Evolutionary conservation across 1,284 basidiomycete genomes (phyloP), one percentile per base, ranked within the genome.

Genomic region (Tilletia indica): DNA sequence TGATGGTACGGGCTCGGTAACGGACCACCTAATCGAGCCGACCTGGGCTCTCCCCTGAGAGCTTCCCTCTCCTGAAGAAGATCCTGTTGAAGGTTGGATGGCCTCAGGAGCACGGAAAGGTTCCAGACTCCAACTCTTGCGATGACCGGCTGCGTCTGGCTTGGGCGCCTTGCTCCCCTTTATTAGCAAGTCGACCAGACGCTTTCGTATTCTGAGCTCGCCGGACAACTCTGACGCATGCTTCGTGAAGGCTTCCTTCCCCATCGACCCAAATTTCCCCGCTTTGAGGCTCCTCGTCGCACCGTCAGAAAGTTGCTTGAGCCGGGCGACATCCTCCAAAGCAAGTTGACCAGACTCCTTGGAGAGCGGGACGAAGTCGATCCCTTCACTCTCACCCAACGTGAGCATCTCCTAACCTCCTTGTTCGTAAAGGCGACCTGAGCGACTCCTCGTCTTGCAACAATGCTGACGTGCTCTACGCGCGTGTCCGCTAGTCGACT

Each of bases 361-460:
- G 38, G 85, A 80, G 2, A 86, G 77, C 4, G 84, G 81, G 19
- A 87, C 84, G 87, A 95, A 90, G 11, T 89, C 87, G 0, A 90
- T 89, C 56, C 90, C 89, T 38, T 64, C 61, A 4, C 19, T 64
- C 34, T 64, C 36, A 1, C 90, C 87, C 16, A 98, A 88, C 64
- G 88, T 89, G 77, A 94, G 89, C 88, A 98, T 89, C 86, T 99
- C 96, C 96, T 87, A 2, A 97, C 87, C 85, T 99, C 97, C 85
- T 98, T 98, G 67, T 92, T 91, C 0, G 94, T 96, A 82, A 96
- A 97, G 0, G 94, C 92, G 0, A 93, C 91, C 83, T 98, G 92
- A 2, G 91, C 88, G 0, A 93, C 93, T 0, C 95, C 96, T 16
- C 96, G 88, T 51, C 97, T 87, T 0, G 91, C 96, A 39, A 96